Conservation (phyloP, 257 asterid genomes). For the Ocimum tenuiflorum region DNA sequence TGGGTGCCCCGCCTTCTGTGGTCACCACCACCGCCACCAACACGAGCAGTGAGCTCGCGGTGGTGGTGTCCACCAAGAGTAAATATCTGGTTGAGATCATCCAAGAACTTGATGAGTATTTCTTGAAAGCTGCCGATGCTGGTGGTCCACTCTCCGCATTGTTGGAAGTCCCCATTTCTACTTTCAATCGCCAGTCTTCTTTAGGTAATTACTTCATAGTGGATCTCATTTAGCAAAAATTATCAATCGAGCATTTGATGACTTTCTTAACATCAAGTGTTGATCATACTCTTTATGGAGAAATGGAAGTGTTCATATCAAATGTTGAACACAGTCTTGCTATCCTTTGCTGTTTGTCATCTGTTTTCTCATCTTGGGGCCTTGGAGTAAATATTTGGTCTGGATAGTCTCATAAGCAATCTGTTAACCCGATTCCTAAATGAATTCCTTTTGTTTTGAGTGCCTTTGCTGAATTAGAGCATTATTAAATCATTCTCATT, state of each 20-base stretch:
- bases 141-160: slow-evolving; percentile 66
- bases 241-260: not conserved
- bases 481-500: not conserved
- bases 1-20: slow-evolving; percentile 61
- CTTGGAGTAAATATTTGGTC: not conserved
- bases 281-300: too few relatives aligned
- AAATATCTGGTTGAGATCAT: slow-evolving; percentile 81
- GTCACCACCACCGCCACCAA: slow-evolving; percentile 47
- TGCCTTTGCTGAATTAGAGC: too few relatives aligned
- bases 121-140: slow-evolving; percentile 78
- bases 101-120: slow-evolving; percentile 77
- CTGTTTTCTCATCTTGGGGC: not conserved
- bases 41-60: slow-evolving; percentile 56
- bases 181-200: slow-evolving; percentile 51
- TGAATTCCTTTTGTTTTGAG: too few relatives aligned
- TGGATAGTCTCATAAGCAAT: too few relatives aligned
- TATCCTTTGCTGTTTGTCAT: not conserved
- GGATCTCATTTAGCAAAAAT: not conserved
- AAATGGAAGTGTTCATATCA: too few relatives aligned
- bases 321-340: too few relatives aligned
- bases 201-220: slow-evolving; percentile 30
- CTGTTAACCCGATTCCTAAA: not conserved
- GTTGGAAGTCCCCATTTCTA: slow-evolving; percentile 67
- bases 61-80: slow-evolving; percentile 70
- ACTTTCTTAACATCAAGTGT: not conserved